These are phyloP conservation scores for Echria macrotheca DNA, from an alignment of 495 filamentous ascomycete genomes.

Conservation along the genomic window DNA sequence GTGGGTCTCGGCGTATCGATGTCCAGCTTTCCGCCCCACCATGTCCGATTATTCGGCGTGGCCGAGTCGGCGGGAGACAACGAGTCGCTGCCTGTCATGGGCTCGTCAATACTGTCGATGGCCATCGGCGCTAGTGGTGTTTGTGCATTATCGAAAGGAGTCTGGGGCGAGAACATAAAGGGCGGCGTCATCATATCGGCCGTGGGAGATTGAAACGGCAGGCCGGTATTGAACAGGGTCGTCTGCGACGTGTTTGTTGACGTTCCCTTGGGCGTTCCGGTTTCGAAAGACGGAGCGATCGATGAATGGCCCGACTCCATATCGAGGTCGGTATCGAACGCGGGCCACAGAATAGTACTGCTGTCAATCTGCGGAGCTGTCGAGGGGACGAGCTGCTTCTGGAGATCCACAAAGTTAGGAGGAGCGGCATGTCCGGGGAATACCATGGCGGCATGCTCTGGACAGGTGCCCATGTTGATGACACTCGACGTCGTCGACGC, in stretches of 20 bases:
- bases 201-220: constrained; percentile 13
- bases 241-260: constrained; percentile 29
- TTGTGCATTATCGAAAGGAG: constrained; percentile 6
- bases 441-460: constrained; percentile 2
- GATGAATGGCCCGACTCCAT: constrained; percentile 22
- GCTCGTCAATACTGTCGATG: constrained; percentile 25
- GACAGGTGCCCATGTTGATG: constrained; percentile 12
- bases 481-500: constrained; percentile 14
- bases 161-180: constrained; percentile 17
- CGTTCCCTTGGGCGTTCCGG: constrained; percentile 12
- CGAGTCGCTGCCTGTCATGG: constrained; percentile 2
- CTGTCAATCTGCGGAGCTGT: constrained; percentile 14
- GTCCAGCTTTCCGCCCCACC: constrained; percentile 19
- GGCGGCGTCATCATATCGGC: constrained; percentile 2
- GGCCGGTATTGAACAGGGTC: constrained; percentile 16
- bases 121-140: constrained; percentile 14
- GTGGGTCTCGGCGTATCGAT: constrained; percentile 14
- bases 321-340: constrained; percentile 14
- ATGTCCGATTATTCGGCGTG: constrained; percentile 8
- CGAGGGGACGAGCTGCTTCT: constrained; percentile 12
- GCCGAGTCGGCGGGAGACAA: constrained; percentile 12
- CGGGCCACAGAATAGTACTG: constrained; percentile 23
- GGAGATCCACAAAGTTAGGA: constrained; percentile 6
- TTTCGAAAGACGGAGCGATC: constrained; percentile 17
- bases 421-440: constrained; percentile 10